phyloP scores from a whole-genome alignment of 2,329 filamentous ascomycete species.

The Akanthomyces uredinophilus region DNA sequence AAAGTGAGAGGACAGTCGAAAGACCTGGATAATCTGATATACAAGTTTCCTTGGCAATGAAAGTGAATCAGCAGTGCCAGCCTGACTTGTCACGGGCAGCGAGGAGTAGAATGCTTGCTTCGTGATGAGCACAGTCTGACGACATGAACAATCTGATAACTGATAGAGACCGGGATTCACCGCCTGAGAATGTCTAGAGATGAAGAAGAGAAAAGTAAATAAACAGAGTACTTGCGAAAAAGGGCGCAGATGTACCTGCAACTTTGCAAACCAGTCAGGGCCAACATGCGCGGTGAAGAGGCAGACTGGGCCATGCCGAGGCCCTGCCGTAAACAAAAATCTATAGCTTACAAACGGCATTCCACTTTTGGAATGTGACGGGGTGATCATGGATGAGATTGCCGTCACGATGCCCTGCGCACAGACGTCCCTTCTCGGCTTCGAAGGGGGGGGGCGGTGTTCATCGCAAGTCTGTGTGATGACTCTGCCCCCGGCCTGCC shows the following conservation, averaged over 20 bases:
- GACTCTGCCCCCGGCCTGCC: not conserved
- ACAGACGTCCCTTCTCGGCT: not conserved
- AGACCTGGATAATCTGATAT: not conserved
- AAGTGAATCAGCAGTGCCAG: too few species aligned
- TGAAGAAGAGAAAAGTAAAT: not conserved
- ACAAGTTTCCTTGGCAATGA: not conserved
- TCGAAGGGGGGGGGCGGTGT: not conserved
- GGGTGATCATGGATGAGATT: not conserved
- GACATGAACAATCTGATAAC: not conserved
- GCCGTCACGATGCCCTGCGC: not conserved
- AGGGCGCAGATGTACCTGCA: not conserved
- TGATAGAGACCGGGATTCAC: not conserved
- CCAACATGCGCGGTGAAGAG: not conserved
- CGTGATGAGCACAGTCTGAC: not conserved
- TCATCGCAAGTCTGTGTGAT: not conserved
- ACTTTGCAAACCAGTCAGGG: not conserved
- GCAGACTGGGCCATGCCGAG: not conserved
- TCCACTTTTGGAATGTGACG: conserved; percentile 9
- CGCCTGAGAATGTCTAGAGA: not conserved
- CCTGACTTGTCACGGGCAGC: not conserved
- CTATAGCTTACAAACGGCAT: not conserved
- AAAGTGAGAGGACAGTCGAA: not conserved
- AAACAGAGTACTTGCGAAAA: not conserved
- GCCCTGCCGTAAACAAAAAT: not conserved
- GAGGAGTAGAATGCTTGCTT: not conserved